Evolutionary conservation across 2,329 filamentous ascomycete species (phyloP), one percentile per base, ranked within the genome.

Genomic region (Pseudogymnoascus pannorum): DNA sequence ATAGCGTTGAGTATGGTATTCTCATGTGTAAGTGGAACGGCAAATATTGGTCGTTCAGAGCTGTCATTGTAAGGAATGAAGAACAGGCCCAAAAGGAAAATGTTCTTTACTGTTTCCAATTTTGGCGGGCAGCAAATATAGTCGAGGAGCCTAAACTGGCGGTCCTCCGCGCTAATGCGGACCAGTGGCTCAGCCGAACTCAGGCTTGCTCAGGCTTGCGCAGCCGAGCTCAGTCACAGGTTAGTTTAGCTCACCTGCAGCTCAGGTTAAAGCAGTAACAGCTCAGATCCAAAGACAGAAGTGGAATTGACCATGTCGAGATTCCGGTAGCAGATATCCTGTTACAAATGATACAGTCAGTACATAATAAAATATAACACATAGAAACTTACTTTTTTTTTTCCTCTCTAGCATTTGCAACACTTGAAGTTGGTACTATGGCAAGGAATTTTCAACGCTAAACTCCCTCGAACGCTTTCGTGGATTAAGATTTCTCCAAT

Each of bases 281-380:
- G 58, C 61, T 62, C 58, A 62, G 61, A 40, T 63, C 59, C 33
- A 57, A 61, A 63, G 61, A 61, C 48, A 35, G 61, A 61, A 63
- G 54, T 61, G 57, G 51, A 61, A 63, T 24, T 61, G 62, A 20
- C 60, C 60, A 58, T 63, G 62, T 61, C 58, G 62, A 63, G 62
- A 61, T 61, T 63, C 62, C 62, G 42, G 40, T 48, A 48, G 18
- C 20, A 48, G 40, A 48, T 48, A n/a, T n/a, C n/a, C n/a, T n/a
- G n/a, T n/a, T n/a, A n/a, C n/a, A n/a, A n/a, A n/a, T n/a, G n/a
- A n/a, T n/a, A n/a, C n/a, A n/a, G n/a, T n/a, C n/a, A n/a, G n/a
- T n/a, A n/a, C n/a, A n/a, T n/a, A n/a, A n/a, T n/a, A n/a, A n/a
- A n/a, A n/a, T n/a, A n/a, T n/a, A n/a, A n/a, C n/a, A n/a, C n/a